Evolutionary conservation across 192 early-diverging fungal species (phyloP).

Genomic region (Haplosporangium gracile): DNA sequence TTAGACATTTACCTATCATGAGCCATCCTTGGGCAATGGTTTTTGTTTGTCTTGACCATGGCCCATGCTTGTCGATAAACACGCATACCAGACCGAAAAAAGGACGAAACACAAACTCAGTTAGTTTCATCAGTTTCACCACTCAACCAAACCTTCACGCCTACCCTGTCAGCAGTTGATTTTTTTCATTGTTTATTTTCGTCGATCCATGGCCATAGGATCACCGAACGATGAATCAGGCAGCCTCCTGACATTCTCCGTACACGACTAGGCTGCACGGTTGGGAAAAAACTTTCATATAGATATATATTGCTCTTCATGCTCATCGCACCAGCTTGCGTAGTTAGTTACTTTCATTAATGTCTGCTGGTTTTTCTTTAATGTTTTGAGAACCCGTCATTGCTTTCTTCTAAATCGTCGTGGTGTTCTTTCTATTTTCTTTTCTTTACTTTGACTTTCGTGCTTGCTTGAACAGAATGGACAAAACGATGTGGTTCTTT

Average conservation of each 20-base stretch:
- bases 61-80: background rate
- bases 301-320: too few species aligned
- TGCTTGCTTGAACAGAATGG: background rate
- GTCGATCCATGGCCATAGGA: background rate
- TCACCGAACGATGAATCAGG: too few species aligned
- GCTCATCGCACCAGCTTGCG: too few species aligned
- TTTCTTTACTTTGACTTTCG: background rate
- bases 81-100: background rate
- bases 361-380: too few species aligned
- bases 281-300: too few species aligned
- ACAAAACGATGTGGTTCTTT: background rate
- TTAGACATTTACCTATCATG: too few species aligned
- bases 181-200: background rate
- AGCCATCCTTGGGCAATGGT: too few species aligned
- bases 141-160: background rate
- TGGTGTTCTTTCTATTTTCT: background rate
- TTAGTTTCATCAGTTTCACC: background rate
- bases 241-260: too few species aligned
- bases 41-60: background rate
- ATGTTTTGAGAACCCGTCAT: background rate
- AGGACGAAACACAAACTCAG: background rate
- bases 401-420: background rate
- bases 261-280: too few species aligned
- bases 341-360: too few species aligned
- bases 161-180: background rate